Evolutionary conservation across 31 red algal genomes (phyloP), one percentile per base, ranked within the genome.

Genomic region (Odonthalia washingtoniensis): DNA sequence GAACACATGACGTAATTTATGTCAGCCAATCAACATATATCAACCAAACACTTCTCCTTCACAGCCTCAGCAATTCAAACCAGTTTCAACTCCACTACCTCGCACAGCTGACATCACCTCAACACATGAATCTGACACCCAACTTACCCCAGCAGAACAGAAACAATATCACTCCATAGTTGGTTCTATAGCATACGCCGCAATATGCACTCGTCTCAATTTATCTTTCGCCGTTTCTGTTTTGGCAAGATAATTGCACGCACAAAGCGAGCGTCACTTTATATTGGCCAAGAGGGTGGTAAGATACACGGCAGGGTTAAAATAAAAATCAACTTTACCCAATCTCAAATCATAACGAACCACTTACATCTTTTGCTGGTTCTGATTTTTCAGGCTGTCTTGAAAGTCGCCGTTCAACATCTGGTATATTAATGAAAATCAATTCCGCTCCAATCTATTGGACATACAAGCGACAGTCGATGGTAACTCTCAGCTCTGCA

Each of bases 401-500:
- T 16, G 69, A 76, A 3, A 75, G 69, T 6, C 70, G 83, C 6
- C 46, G 0, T 16, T 86, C n/a, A 36, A 86, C 72, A 4, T 75
- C 49, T 63, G 70, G 49, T 9, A 35, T 86, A 2, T 31, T 86
- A 27, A 40, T 86, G 2, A 64, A 40, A 31, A 46, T 86, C 14
- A 86, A 86, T 60, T 67, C 65, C 18, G 83, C 49, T 1, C 83
- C 83, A 4, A 2, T 86, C 33, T 32, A 62, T 18, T 75, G 69
- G 70, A 74, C 32, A 18, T 74, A 5, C 4, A 74, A 74, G 30
- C 41, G 69, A 46, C 83, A 86, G 6, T 61, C 83, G 1, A 12
- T 86, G 27, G 30, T 77, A 18, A 46, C 70, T 1, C 37, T 75
- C 0, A 74, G 66, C 3, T 86, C 46, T 39, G 83, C 65, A 41